phyloP scores from a whole-genome alignment of 768 basidiomycete species.

The Russula dissimulans region DNA sequence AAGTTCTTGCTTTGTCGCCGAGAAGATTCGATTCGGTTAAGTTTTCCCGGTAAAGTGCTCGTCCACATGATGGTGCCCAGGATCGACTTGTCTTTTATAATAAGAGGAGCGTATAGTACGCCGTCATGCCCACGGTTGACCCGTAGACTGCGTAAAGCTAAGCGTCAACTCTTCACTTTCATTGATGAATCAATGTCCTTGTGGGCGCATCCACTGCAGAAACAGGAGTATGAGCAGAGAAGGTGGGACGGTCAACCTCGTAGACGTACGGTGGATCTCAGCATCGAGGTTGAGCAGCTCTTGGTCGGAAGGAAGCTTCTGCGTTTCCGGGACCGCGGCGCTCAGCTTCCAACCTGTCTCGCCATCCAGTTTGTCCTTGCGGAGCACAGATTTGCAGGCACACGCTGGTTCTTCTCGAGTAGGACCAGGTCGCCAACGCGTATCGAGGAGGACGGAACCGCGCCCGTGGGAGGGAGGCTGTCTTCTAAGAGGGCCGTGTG shows the following conservation, averaged over 20 bases:
- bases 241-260: background rate
- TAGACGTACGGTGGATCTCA: conserved; percentile 71
- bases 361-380: conserved; percentile 94
- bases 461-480: conserved; percentile 33
- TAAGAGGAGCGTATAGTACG: too few species aligned
- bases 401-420: conserved; percentile 94
- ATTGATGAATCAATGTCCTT: too few species aligned
- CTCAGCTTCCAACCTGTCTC: conserved; percentile 98
- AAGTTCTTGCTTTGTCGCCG: conserved; percentile 94
- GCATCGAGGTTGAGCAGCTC: conserved; percentile 60
- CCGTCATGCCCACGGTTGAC: too few species aligned
- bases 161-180: too few species aligned
- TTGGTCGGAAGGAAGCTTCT: conserved; percentile 54
- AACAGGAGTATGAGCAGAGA: conserved; percentile 6
- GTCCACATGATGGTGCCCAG: too few species aligned
- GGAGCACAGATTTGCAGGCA: conserved; percentile 87
- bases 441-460: conserved; percentile 83
- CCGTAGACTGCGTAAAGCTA: too few species aligned
- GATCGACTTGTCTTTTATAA: too few species aligned
- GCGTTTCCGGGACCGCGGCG: conserved; percentile 77
- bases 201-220: too few species aligned
- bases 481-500: conserved; percentile 17
- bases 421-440: conserved; percentile 89
- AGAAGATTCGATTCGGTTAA: conserved; percentile 92
- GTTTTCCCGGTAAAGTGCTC: conserved; percentile 90